phyloP scores from a whole-genome alignment of 2,329 filamentous ascomycete species.

The Cladosporium phlei region DNA sequence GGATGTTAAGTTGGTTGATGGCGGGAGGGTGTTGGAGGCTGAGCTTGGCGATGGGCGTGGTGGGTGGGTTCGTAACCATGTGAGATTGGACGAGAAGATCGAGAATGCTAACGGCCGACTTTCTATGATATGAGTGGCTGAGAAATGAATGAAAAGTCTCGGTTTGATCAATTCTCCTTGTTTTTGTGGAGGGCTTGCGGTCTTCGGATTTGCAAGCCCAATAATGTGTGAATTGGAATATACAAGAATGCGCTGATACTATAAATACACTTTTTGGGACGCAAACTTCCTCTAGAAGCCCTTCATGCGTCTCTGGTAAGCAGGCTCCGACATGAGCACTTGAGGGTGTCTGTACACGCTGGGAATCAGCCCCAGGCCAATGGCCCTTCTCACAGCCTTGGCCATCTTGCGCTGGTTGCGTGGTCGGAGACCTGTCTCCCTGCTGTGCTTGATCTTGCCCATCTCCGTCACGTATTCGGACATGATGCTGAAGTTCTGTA shows the following conservation, averaged over 20 bases:
- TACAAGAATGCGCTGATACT: not conserved
- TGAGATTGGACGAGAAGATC: constrained; percentile 37
- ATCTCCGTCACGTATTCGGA: constrained; percentile 80
- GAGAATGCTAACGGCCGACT: constrained; percentile 36
- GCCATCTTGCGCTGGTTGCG: constrained; percentile 91
- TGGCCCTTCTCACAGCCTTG: constrained; percentile 82
- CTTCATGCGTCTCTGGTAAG: constrained; percentile 1
- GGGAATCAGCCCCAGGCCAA: constrained; percentile 88
- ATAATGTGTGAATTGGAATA: not conserved
- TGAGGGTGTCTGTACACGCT: constrained; percentile 87
- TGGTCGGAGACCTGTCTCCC: constrained; percentile 71
- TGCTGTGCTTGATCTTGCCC: constrained; percentile 77
- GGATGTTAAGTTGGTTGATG: constrained; percentile 29
- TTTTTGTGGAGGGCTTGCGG: not conserved
- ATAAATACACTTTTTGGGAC: not conserved
- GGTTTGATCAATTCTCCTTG: too few relatives aligned
- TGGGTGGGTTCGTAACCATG: constrained; percentile 29
- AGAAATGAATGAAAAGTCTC: too few relatives aligned
- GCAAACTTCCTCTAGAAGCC: not conserved
- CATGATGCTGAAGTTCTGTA: constrained; percentile 85
- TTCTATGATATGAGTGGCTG: constrained; percentile 26
- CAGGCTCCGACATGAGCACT: constrained; percentile 46
- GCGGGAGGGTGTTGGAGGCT: constrained; percentile 32
- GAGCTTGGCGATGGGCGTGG: constrained; percentile 33
- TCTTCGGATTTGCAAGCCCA: not conserved